Evolutionary conservation across 2,329 filamentous ascomycete genomes (phyloP).

Genomic region (Emergomyces orientalis): DNA sequence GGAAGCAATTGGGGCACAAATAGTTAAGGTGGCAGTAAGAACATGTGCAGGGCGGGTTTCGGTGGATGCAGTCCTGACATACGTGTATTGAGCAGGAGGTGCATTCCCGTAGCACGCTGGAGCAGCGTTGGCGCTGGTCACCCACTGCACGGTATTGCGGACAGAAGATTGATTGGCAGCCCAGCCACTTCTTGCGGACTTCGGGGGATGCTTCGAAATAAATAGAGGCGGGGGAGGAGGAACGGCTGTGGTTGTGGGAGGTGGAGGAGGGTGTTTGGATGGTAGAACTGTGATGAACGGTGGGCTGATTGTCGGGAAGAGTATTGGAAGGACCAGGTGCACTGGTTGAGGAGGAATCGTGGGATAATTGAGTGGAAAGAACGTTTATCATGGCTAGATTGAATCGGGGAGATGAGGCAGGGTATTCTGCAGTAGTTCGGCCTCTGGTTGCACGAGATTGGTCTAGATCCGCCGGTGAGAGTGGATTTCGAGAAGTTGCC

Average conservation of each 20-base stretch:
- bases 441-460: conserved; percentile 11
- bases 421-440: neutral
- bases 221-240: conserved; percentile 32
- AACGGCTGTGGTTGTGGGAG: conserved; percentile 31
- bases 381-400: conserved; percentile 21
- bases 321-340: neutral
- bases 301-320: neutral
- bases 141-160: conserved; percentile 35
- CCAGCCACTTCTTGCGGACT: conserved; percentile 33
- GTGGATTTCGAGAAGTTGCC: neutral
- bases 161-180: conserved; percentile 42
- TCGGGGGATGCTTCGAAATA: conserved; percentile 31
- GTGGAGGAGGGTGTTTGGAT: conserved; percentile 32
- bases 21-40: conserved; percentile 37
- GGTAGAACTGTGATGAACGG: conserved; percentile 22
- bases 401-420: conserved; percentile 11
- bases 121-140: conserved; percentile 39
- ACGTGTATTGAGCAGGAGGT: conserved; percentile 38
- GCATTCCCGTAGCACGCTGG: conserved; percentile 37
- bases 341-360: neutral
- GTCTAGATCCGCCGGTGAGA: neutral
- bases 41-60: conserved; percentile 36
- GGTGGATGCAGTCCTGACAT: conserved; percentile 36
- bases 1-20: conserved; percentile 36
- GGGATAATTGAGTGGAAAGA: conserved; percentile 21